A percentile compares a stretch with the other conserved stretches of the same genome.
phyloP scores from a whole-genome alignment of 2,329 filamentous ascomycete genomes.

The Cladobotryum mycophilum region DNA sequence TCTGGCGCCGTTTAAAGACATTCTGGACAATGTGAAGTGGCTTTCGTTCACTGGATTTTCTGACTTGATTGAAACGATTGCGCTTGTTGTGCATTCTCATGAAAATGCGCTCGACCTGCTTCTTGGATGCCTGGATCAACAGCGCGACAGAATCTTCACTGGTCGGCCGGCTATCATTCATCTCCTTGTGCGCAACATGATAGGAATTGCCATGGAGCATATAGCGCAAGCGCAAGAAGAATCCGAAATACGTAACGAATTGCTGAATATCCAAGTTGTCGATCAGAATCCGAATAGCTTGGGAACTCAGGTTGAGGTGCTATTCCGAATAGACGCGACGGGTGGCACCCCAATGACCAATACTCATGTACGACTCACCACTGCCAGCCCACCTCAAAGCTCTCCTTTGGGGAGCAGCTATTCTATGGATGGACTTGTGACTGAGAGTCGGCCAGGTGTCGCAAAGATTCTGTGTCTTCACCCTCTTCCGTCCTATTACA shows the following conservation, averaged over 20 bases:
- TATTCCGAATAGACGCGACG: slow-evolving; percentile 17
- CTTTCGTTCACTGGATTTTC: slow-evolving; percentile 2
- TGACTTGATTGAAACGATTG: slow-evolving; percentile 11
- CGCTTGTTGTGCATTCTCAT: slow-evolving; percentile 10
- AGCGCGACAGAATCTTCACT: slow-evolving; percentile 22
- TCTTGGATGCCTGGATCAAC: slow-evolving; percentile 23
- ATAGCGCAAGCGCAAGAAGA: slow-evolving; percentile 26
- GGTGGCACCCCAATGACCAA: slow-evolving; percentile 16
- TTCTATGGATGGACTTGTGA: slow-evolving; percentile 34
- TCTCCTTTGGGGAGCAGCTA: slow-evolving; percentile 19
- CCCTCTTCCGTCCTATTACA: slow-evolving; percentile 29
- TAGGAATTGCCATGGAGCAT: slow-evolving; percentile 34
- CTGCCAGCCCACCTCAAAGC: slow-evolving; percentile 27
- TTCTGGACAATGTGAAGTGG: slow-evolving; percentile 6
- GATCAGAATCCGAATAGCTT: background rate
- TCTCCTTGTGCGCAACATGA: slow-evolving; percentile 27
- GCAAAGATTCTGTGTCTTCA: slow-evolving; percentile 32
- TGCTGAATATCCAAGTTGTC: slow-evolving; percentile 1
- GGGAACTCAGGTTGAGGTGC: slow-evolving; percentile 1
- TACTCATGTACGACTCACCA: slow-evolving; percentile 31
- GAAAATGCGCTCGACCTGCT: slow-evolving; percentile 14
- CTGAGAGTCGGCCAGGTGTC: slow-evolving; percentile 22
- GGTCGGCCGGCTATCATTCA: slow-evolving; percentile 19
- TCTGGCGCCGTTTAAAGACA: slow-evolving; percentile 6
- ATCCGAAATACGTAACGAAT: background rate